A percentile compares a stretch with the other conserved stretches of the same genome.
Evolutionary conservation across 2,329 filamentous ascomycete genomes (phyloP).

Genomic region (Trichoderma cornu-damae): DNA sequence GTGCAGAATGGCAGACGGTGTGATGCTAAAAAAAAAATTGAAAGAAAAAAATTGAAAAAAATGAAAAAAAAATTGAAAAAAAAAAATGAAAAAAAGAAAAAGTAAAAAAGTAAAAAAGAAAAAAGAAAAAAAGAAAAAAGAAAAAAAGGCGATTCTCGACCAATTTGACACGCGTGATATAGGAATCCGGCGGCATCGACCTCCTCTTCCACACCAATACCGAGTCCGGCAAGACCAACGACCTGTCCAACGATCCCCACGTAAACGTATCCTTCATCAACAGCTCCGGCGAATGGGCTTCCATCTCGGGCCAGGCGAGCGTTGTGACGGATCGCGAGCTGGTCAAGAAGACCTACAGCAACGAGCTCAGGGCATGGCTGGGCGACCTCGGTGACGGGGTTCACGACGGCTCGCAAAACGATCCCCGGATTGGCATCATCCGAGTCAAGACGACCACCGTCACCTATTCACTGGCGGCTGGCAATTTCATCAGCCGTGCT

Average conservation of each 20-base stretch:
- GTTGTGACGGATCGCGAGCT: constrained; percentile 64
- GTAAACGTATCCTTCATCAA: constrained; percentile 81
- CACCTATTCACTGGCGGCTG: constrained; percentile 63
- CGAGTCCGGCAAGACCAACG: constrained; percentile 80
- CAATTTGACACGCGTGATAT: not conserved
- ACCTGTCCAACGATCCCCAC: constrained; percentile 65
- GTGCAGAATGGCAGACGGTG: no score
- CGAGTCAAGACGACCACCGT: constrained; percentile 66
- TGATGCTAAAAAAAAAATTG: no score
- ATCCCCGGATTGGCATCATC: constrained; percentile 78
- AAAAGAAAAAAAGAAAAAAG: no score
- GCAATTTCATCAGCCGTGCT: constrained; percentile 58
- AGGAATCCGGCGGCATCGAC: constrained; percentile 76
- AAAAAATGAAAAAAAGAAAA: no score
- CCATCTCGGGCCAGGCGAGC: constrained; percentile 66
- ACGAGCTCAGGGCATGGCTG: constrained; percentile 73
- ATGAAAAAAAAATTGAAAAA: no score
- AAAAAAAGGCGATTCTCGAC: no score
- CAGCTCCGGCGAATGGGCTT: constrained; percentile 75
- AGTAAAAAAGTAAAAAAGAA: no score
- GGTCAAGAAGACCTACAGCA: constrained; percentile 71
- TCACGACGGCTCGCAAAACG: constrained; percentile 75
- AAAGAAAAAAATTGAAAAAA: no score
- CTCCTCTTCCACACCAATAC: constrained; percentile 90
- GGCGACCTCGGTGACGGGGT: constrained; percentile 78